These are phyloP conservation scores for Phytophthora megakarya DNA, from an alignment of 352 stramenopile genomes.

Conservation along the genomic window DNA sequence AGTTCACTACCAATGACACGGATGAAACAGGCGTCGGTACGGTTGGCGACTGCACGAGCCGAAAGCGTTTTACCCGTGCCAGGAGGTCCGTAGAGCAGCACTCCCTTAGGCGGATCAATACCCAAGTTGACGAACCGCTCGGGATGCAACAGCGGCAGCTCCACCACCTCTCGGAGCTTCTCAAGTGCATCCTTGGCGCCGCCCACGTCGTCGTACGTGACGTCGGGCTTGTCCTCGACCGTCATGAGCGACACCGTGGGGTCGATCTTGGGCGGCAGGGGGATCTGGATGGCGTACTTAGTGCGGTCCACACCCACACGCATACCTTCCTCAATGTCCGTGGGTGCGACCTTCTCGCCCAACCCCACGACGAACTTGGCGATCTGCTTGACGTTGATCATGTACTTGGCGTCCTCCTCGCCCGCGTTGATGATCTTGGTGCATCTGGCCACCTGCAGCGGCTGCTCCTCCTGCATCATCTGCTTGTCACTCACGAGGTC, in stretches of 20 bases:
- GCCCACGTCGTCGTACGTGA: slow-evolving; percentile 99
- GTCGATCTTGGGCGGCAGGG: slow-evolving; percentile 99
- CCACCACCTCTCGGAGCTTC: slow-evolving; percentile 98
- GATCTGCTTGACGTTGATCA: slow-evolving; percentile 99
- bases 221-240: slow-evolving; percentile 99
- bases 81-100: slow-evolving; percentile 97
- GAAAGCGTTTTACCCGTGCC: slow-evolving; percentile 98
- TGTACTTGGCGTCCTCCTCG: slow-evolving; percentile 98
- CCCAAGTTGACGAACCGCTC: slow-evolving; percentile 99
- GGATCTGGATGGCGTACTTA: slow-evolving; percentile 98
- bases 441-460: slow-evolving; percentile 96
- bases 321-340: slow-evolving; percentile 99
- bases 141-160: slow-evolving; percentile 97
- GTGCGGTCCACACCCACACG: slow-evolving; percentile 97
- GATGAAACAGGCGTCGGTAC: slow-evolving; percentile 99
- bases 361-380: slow-evolving; percentile 99
- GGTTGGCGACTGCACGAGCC: slow-evolving; percentile 97
- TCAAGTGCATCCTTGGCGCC: slow-evolving; percentile 98
- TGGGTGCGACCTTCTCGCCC: slow-evolving; percentile 98
- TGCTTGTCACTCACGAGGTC: slow-evolving; percentile 99
- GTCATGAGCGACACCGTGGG: slow-evolving; percentile 96
- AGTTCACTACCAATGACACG: slow-evolving; percentile 99
- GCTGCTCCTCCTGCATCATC: slow-evolving; percentile 99
- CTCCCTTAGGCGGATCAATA: slow-evolving; percentile 99
- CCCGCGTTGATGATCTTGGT: slow-evolving; percentile 95